Evolutionary conservation across 805 yeast genomes (phyloP), one percentile per base, ranked within the genome.

Genomic region (Lachancea sp.): DNA sequence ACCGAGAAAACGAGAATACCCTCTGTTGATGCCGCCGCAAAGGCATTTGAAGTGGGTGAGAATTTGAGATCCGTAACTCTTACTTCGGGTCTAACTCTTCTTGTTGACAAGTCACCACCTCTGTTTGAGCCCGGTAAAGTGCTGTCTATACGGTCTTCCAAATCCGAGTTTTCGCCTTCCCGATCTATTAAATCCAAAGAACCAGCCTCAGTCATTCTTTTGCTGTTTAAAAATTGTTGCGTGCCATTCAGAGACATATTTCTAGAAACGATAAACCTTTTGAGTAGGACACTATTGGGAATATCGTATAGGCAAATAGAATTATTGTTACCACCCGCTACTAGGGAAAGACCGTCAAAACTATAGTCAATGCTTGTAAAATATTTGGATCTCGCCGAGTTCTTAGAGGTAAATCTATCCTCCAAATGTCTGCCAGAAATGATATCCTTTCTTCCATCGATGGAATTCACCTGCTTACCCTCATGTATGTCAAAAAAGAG

Each of bases 211-310:
- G 95, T 84, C 74, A 92, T 74, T 52, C 75, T 79, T 37, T 75
- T 74, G 55, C 95, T 83, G 64, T 90, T 92, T 49, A 92, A 69
- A 48, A 73, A 65, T 47, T 81, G 80, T 50, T 76, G 67, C 1
- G 97, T 90, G 55, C 98, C 98, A 52, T 90, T 88, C 33, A 92
- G 62, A 19, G 81, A 76, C 95, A 92, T 86, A 61, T 92, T 92
- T 54, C 76, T 75, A 8, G 97, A 89, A 13, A 92, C 88, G 1
- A 79, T 77, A 60, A 87, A 89, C 58, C 89, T 74, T 55, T 75
- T 83, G 49, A 92, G 67, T 37, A 92, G 65, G 3, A 92, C 97
- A 59, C 85, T 94, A 57, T 88, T 88, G 18, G 81, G 77, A 25
- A 90, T 73, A 61, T 92, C 97, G 63, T 92, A 92, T 43, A 92